phyloP scores from a whole-genome alignment of 768 basidiomycete species.

The Pulveroboletus sp. region DNA sequence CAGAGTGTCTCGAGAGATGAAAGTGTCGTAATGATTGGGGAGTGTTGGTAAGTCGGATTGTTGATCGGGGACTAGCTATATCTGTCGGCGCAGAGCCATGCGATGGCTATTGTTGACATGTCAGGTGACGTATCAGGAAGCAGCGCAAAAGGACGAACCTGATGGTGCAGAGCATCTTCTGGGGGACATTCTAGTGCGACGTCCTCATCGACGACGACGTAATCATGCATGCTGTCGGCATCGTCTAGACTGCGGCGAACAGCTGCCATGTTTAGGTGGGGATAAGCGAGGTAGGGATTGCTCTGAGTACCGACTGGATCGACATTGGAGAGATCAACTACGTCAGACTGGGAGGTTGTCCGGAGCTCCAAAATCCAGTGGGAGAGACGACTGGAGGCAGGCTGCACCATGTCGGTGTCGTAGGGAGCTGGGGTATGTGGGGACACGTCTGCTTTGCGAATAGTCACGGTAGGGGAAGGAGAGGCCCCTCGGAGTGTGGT shows the following conservation, averaged over 20 bases:
- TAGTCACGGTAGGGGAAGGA: slow-evolving; percentile 30
- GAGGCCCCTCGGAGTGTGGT: slow-evolving; percentile 15
- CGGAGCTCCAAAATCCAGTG: slow-evolving; percentile 44
- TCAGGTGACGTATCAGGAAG: slow-evolving; percentile 19
- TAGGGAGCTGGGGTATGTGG: slow-evolving; percentile 6
- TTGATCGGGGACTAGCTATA: slow-evolving; percentile 29
- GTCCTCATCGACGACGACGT: slow-evolving; percentile 37
- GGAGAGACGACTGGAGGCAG: slow-evolving; percentile 34
- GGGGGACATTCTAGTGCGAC: slow-evolving; percentile 24
- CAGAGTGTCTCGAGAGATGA: slow-evolving; percentile 39
- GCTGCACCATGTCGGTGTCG: slow-evolving; percentile 9
- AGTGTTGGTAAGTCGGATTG: slow-evolving; percentile 34
- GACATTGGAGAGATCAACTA: slow-evolving; percentile 17
- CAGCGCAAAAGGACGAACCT: slow-evolving; percentile 27
- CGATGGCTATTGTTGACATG: slow-evolving; percentile 19
- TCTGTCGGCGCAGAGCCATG: slow-evolving; percentile 18
- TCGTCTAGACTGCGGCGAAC: slow-evolving; percentile 30
- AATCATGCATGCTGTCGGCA: slow-evolving; percentile 34
- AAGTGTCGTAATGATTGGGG: slow-evolving; percentile 39
- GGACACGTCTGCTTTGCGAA: slow-evolving; percentile 25
- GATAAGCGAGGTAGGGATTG: slow-evolving; percentile 41
- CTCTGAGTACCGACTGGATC: slow-evolving; percentile 27
- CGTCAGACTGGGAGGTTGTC: slow-evolving; percentile 14
- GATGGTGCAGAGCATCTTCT: slow-evolving; percentile 11
- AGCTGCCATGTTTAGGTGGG: slow-evolving; percentile 30